Evolutionary conservation across 2,329 filamentous ascomycete species (phyloP).

Genomic region (Aphanocladium album): DNA sequence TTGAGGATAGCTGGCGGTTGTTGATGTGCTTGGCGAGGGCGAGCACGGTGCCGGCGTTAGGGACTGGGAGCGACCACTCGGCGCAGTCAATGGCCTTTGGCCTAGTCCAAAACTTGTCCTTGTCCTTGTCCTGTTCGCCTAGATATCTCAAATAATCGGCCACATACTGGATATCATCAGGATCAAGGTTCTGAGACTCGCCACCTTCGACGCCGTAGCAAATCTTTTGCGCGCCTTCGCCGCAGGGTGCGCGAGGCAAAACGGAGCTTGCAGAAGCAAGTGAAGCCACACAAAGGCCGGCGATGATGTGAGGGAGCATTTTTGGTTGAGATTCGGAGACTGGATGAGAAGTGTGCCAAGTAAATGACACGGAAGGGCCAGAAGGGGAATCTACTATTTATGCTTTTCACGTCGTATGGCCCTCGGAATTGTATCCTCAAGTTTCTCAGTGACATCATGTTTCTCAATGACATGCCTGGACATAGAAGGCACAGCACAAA

Average conservation of each 20-base stretch:
- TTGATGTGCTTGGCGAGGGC: constrained; percentile 24
- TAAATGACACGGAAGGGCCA: too few species aligned
- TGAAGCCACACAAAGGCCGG: neutral
- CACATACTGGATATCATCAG: constrained; percentile 18
- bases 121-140: constrained; percentile 5
- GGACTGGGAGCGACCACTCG: constrained; percentile 20
- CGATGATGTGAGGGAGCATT: neutral
- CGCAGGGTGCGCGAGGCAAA: neutral
- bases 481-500: too few species aligned
- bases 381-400: too few species aligned
- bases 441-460: too few species aligned
- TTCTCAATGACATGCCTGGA: too few species aligned
- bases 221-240: constrained; percentile 10
- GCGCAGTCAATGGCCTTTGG: constrained; percentile 18
- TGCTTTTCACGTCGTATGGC: too few species aligned
- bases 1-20: constrained; percentile 16
- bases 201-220: constrained; percentile 19
- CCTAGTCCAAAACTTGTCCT: constrained; percentile 17
- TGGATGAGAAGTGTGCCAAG: too few species aligned
- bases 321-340: too few species aligned
- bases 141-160: constrained; percentile 16
- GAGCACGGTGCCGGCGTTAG: constrained; percentile 15
- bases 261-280: neutral
- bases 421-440: too few species aligned
- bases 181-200: constrained; percentile 17